These are phyloP conservation scores for Nakazawaea ishiwadae DNA, from an alignment of 805 yeast species.

Conservation along the genomic window DNA sequence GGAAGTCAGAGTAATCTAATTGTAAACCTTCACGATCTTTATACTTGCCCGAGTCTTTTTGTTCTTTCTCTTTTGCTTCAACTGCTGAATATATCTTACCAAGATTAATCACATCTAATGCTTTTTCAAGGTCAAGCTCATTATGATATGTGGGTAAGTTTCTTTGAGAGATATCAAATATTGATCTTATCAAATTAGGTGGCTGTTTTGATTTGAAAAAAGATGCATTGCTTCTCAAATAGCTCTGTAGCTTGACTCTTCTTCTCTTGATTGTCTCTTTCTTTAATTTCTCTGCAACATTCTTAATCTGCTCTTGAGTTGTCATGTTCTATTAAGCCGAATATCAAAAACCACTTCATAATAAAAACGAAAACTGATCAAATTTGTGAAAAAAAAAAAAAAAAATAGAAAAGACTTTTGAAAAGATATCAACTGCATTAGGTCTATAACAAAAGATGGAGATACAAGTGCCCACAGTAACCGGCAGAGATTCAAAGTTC, in stretches of 20 bases:
- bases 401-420: neutral
- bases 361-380: too few species aligned
- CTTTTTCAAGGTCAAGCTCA: conserved; percentile 43
- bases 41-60: conserved; percentile 18
- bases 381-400: neutral
- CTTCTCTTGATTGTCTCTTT: neutral
- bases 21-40: conserved; percentile 9
- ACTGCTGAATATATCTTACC: conserved; percentile 50
- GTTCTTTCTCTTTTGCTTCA: conserved; percentile 38
- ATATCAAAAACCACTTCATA: conserved; percentile 38
- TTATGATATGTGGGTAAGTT: conserved; percentile 33
- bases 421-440: neutral
- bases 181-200: conserved; percentile 7
- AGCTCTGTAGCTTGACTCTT: neutral
- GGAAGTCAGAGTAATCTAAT: conserved; percentile 47
- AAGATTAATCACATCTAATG: conserved; percentile 60
- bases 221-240: neutral
- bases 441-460: too few species aligned
- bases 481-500: too few species aligned
- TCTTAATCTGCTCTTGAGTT: conserved; percentile 48
- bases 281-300: neutral
- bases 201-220: neutral
- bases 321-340: conserved; percentile 51
- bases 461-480: too few species aligned
- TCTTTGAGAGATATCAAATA: conserved; percentile 2